Evolutionary conservation across 805 yeast genomes (phyloP).

Genomic region (Pichia heedii): DNA sequence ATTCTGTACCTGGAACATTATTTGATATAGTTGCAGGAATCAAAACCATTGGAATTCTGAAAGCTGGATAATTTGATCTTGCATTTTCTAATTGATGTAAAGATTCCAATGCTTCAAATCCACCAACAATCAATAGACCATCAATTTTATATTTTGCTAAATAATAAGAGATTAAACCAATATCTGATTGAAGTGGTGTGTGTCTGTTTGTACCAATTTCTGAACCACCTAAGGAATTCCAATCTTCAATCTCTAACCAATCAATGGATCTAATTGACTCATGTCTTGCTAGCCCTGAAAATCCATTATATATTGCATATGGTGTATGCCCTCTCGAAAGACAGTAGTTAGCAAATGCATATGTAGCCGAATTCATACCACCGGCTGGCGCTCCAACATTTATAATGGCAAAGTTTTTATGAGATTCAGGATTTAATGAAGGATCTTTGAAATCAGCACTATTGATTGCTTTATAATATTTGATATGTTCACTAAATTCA

Average conservation of each 20-base stretch:
- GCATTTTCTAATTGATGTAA: slow-evolving; percentile 57
- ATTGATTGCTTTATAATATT: slow-evolving; percentile 56
- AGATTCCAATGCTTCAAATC: slow-evolving; percentile 73
- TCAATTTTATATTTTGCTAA: slow-evolving; percentile 60
- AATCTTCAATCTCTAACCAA: slow-evolving; percentile 65
- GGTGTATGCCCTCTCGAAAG: slow-evolving; percentile 67
- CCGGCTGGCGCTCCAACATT: slow-evolving; percentile 79
- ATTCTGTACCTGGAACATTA: slow-evolving; percentile 77
- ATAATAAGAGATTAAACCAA: slow-evolving; percentile 64
- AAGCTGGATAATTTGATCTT: slow-evolving; percentile 54
- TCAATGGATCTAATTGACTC: slow-evolving; percentile 49
- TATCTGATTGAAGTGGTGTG: slow-evolving; percentile 55
- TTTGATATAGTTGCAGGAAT: slow-evolving; percentile 76
- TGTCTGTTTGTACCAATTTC: slow-evolving; percentile 75
- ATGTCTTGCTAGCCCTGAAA: slow-evolving; percentile 57
- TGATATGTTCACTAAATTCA: slow-evolving; percentile 55
- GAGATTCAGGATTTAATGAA: slow-evolving; percentile 41
- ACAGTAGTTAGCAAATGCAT: slow-evolving; percentile 68
- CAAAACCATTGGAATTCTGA: slow-evolving; percentile 68
- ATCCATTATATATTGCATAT: slow-evolving; percentile 67
- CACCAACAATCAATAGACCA: slow-evolving; percentile 71
- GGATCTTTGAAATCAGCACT: slow-evolving; percentile 62
- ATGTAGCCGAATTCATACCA: slow-evolving; percentile 69
- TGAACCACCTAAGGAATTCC: slow-evolving; percentile 72
- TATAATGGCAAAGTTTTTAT: slow-evolving; percentile 58